These are phyloP conservation scores for Prunus yedoensis DNA, from an alignment of 331 rosid genomes.

Conservation along the genomic window DNA sequence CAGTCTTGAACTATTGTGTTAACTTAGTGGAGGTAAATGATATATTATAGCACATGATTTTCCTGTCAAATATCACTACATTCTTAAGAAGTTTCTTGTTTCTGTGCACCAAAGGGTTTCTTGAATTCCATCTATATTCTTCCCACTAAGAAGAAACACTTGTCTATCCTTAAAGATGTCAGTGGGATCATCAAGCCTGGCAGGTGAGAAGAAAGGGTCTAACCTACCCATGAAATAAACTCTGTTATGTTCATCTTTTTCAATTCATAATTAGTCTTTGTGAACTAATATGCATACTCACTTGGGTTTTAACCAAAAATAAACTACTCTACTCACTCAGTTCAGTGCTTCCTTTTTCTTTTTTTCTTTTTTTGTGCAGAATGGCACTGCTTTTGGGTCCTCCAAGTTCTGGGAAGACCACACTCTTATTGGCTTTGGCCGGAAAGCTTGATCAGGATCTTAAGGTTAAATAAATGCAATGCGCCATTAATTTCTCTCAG, in stretches of 20 bases:
- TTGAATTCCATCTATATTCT: constrained; percentile 42
- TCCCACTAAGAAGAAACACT: constrained; percentile 41
- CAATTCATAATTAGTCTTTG: background rate
- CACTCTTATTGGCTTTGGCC: constrained; percentile 52
- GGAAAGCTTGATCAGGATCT: constrained; percentile 48
- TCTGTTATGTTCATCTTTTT: too few species aligned
- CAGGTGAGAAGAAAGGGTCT: constrained; percentile 30
- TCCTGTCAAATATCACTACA: too few species aligned
- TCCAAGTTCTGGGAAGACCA: constrained; percentile 68
- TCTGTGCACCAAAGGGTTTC: constrained; percentile 31
- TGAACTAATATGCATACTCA: background rate
- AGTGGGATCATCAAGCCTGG: constrained; percentile 67
- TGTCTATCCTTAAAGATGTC: constrained; percentile 52
- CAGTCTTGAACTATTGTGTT: constrained; percentile 28
- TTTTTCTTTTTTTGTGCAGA: background rate
- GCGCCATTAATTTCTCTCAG: background rate
- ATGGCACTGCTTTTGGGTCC: constrained; percentile 52
- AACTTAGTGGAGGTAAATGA: constrained; percentile 22
- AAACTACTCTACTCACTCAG: background rate
- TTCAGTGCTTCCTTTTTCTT: background rate
- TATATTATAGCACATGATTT: background rate
- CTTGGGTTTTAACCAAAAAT: too few species aligned
- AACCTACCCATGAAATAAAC: too few species aligned
- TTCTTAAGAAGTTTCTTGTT: background rate
- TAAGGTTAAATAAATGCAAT: constrained; percentile 31